A percentile compares a stretch with the other conserved stretches of the same genome.
These are phyloP conservation scores for Eremothecium sinecaudum DNA, from an alignment of 1,139 yeast species.

Conservation along the genomic window DNA sequence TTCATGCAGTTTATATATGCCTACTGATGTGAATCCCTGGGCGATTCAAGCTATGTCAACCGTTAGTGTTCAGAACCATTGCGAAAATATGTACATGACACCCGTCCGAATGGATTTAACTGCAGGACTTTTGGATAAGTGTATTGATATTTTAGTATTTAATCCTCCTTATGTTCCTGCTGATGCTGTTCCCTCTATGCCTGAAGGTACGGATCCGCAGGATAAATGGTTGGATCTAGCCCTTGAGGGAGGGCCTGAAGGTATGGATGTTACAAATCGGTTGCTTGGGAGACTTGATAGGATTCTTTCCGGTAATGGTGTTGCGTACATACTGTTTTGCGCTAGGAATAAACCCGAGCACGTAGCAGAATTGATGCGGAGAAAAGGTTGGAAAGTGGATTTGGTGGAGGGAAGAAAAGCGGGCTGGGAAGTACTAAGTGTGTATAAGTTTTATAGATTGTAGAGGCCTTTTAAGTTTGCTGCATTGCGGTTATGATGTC, in stretches of 20 bases:
- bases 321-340: conserved; percentile 78
- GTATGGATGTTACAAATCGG: conserved; percentile 73
- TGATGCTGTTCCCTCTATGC: conserved; percentile 48
- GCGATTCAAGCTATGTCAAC: conserved; percentile 51
- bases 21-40: conserved; percentile 73
- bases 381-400: conserved; percentile 47
- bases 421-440: conserved; percentile 91
- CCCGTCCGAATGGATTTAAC: conserved; percentile 43
- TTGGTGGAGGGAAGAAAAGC: conserved; percentile 60
- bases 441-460: conserved; percentile 42
- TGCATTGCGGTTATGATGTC: conserved; percentile 39
- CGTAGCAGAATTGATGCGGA: conserved; percentile 43
- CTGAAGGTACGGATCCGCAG: conserved; percentile 35
- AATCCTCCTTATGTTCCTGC: conserved; percentile 98
- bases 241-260: conserved; percentile 76
- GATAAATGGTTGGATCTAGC: conserved; percentile 80
- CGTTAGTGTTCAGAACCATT: conserved; percentile 44
- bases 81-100: conserved; percentile 12
- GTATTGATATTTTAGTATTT: conserved; percentile 65
- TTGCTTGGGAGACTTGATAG: conserved; percentile 45
- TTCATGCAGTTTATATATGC: conserved; percentile 40
- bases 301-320: conserved; percentile 47
- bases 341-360: conserved; percentile 72
- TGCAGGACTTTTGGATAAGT: conserved; percentile 36
- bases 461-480: not conserved